Conservation (phyloP, 2,329 filamentous ascomycete species). For the Ophiocordyceps polyrhachis-furcata region DNA sequence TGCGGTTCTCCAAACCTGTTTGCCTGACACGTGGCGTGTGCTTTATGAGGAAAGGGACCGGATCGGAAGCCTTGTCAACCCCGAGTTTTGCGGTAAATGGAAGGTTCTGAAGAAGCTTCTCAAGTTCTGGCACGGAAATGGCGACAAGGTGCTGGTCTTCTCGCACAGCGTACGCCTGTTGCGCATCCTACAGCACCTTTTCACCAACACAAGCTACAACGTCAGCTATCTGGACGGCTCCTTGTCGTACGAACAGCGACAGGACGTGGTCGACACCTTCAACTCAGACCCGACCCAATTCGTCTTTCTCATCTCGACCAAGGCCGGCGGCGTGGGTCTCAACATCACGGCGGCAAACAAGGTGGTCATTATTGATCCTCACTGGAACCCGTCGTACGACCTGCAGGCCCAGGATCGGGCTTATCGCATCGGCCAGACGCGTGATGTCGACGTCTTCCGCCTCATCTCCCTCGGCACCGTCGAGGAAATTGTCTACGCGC, state of each 20-base stretch:
- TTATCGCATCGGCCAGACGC: constrained; percentile 81
- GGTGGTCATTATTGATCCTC: constrained; percentile 89
- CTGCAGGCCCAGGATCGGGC: constrained; percentile 91
- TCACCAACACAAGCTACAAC: constrained; percentile 75
- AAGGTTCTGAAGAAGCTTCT: constrained; percentile 73
- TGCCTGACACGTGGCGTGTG: constrained; percentile 56
- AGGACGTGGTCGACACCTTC: constrained; percentile 72
- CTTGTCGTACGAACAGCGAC: constrained; percentile 66
- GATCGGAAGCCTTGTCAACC: constrained; percentile 64
- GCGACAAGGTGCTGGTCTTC: constrained; percentile 91
- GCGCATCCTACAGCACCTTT: constrained; percentile 67
- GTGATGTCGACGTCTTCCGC: constrained; percentile 90
- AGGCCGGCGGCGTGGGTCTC: constrained; percentile 78
- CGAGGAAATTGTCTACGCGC: constrained; percentile 90
- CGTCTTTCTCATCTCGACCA: constrained; percentile 88
- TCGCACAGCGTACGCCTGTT: constrained; percentile 79
- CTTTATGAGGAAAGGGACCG: constrained; percentile 61
- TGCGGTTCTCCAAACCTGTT: constrained; percentile 50
- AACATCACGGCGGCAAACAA: constrained; percentile 98
- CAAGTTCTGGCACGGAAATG: constrained; percentile 73
- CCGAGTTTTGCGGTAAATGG: constrained; percentile 95
- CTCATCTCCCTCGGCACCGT: constrained; percentile 82
- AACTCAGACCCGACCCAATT: constrained; percentile 77
- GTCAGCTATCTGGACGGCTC: constrained; percentile 81
- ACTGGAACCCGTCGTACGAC: constrained; percentile 94